Evolutionary conservation across 108 stramenopile genomes (phyloP).

Genomic region (Stephanodiscus triporus): DNA sequence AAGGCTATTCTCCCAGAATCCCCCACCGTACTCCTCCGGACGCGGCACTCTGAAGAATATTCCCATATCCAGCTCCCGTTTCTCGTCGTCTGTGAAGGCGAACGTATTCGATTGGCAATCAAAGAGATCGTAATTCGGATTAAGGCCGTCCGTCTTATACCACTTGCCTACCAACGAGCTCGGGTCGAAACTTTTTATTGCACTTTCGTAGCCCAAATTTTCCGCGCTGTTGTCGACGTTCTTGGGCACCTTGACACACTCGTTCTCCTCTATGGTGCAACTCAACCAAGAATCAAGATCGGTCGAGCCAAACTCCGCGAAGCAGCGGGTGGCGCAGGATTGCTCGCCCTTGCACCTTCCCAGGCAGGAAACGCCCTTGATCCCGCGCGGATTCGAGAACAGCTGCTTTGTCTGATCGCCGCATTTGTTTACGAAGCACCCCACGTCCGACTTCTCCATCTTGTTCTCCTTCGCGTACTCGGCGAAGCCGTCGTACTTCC

Average conservation of each 20-base stretch:
- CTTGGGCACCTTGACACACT: constrained; percentile 85
- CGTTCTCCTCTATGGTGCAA: constrained; percentile 89
- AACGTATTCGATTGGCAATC: constrained; percentile 95
- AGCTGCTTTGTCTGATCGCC: constrained; percentile 73
- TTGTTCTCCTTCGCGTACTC: constrained; percentile 84
- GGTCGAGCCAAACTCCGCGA: constrained; percentile 77
- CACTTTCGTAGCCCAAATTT: constrained; percentile 57
- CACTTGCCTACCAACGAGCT: constrained; percentile 80
- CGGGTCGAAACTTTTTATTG: constrained; percentile 78
- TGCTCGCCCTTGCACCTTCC: constrained; percentile 94
- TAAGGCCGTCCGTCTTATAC: constrained; percentile 94
- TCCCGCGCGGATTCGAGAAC: constrained; percentile 87
- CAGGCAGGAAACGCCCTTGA: constrained; percentile 85
- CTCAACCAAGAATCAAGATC: constrained; percentile 81
- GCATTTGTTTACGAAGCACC: constrained; percentile 84
- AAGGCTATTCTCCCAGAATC: constrained; percentile 90
- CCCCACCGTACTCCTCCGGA: constrained; percentile 75
- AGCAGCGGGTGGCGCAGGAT: constrained; percentile 84
- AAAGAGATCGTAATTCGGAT: constrained; percentile 94
- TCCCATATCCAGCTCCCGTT: constrained; percentile 74
- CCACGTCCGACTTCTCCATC: constrained; percentile 83
- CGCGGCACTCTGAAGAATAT: constrained; percentile 87
- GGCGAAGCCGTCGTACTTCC: constrained; percentile 81
- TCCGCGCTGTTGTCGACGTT: constrained; percentile 82
- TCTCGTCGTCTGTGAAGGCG: constrained; percentile 46